A percentile compares a stretch with the other conserved stretches of the same genome.
phyloP scores from a whole-genome alignment of 257 asterid species.

The Salvia hispanica region DNA sequence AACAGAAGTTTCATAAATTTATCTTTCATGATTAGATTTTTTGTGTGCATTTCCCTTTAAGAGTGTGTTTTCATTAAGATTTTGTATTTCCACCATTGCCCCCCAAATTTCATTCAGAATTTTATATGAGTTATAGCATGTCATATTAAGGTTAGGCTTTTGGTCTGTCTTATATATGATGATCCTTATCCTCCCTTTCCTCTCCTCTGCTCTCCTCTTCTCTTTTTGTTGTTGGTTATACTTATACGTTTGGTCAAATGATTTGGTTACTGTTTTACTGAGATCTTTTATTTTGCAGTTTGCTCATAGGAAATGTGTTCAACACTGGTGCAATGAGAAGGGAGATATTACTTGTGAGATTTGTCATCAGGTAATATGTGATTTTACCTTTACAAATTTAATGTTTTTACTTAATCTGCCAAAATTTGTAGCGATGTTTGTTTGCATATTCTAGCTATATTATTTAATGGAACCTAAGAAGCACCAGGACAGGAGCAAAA shows the following conservation, averaged over 20 bases:
- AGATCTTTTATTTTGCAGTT: slow-evolving; percentile 59
- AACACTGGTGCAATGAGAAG: slow-evolving; percentile 98
- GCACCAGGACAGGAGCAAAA: too few species aligned
- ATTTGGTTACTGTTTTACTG: slow-evolving; percentile 22
- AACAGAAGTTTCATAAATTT: background rate
- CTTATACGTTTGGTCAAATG: slow-evolving; percentile 11
- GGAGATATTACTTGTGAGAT: slow-evolving; percentile 97
- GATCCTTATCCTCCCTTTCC: background rate
- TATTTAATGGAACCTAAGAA: background rate
- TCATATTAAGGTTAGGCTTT: background rate
- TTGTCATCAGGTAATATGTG: slow-evolving; percentile 84
- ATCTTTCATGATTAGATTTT: background rate
- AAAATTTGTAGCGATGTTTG: background rate
- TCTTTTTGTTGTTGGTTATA: background rate
- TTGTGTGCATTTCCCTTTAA: background rate
- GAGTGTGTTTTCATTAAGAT: too few species aligned
- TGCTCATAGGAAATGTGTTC: slow-evolving; percentile 96
- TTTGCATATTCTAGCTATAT: slow-evolving; percentile 1
- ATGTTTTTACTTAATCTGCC: background rate
- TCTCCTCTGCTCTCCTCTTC: background rate
- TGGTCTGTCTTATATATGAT: too few species aligned
- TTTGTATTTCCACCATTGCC: too few species aligned
- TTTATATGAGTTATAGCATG: background rate
- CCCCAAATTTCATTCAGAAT: too few species aligned
- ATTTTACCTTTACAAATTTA: slow-evolving; percentile 13